Base-by-base conservation (phyloP, 163 green algal species). In the Scenedesmus sp. region DNA sequence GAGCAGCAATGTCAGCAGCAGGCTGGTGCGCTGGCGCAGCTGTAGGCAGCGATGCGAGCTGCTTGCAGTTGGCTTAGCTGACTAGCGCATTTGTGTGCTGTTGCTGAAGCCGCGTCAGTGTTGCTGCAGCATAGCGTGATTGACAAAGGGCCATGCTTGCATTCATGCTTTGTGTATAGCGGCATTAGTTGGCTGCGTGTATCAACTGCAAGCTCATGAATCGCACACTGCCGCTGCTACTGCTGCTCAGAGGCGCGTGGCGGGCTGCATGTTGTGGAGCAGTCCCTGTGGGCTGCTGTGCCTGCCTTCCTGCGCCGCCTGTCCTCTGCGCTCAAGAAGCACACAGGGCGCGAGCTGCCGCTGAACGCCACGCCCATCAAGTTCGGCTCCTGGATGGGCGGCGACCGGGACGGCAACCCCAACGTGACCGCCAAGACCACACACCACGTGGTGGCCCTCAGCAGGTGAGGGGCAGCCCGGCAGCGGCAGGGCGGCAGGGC, bases 381-480 rank as follows among this genome's bases (percentile, higher is more conserved):
- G 67, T 99, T 99, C 94, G 95, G 96, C 62, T 97, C 94, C 64
- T 99, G 98, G 98, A 99, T 99, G 98, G 98, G 98, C 23, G 98
- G 98, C 16, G 98, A 99, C 94, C 93, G 98, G 1, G 98, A 99
- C 91, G 98, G 98, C 84, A 99, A 99, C 96, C 97, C 98, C 91
- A 98, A 98, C 91, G 98, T 99, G 18, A 99, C 96, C 3, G 93
- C 96, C 76, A 95, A 97, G 90, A 90, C 97, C 52, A 99, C 98
- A 7, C 91, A 96, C 56, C 96, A 99, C 87, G 97, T 99, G 90
- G 96, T 96, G 9, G 96, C 95, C 82, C 95, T 99, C 82, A 96
- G 90, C 70, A 82, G 87, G 87, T 85, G 55, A 82, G 87, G 87
- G 76, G 55, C 23, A 66, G 46, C 20, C 18, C 0, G 81, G 57